Evolutionary conservation across 1,139 yeast genomes (phyloP).

Genomic region (Groenewaldozyma sp.): DNA sequence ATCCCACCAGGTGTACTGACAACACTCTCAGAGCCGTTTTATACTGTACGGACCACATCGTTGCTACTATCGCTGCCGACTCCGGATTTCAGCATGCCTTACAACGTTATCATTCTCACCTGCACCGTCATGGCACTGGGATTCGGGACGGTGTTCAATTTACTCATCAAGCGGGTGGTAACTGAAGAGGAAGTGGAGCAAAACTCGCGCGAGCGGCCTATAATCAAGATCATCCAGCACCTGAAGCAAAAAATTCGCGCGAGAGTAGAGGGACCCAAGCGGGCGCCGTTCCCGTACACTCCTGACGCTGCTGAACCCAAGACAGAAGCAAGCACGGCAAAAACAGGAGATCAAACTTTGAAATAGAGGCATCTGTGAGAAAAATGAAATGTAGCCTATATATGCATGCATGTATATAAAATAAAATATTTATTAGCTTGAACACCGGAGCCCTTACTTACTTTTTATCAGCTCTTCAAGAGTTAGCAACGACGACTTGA

Average conservation of each 20-base stretch:
- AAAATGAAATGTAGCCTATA: too few relatives aligned
- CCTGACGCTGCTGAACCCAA: too few relatives aligned
- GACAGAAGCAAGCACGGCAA: neutral
- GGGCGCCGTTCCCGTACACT: conserved; percentile 21
- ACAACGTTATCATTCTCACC: conserved; percentile 88
- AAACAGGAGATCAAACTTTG: too few relatives aligned
- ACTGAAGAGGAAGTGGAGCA: conserved; percentile 67
- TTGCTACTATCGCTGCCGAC: conserved; percentile 81
- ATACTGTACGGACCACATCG: conserved; percentile 72
- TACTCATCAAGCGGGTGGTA: conserved; percentile 64
- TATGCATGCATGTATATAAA: too few relatives aligned
- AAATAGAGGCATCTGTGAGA: too few relatives aligned
- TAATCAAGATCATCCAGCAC: conserved; percentile 12
- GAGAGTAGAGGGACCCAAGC: conserved; percentile 10
- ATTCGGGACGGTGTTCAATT: conserved; percentile 78
- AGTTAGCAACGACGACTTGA: conserved; percentile 20
- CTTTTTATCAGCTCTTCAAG: conserved; percentile 9
- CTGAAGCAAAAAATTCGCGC: conserved; percentile 9
- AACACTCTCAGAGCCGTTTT: conserved; percentile 29
- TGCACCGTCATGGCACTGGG: conserved; percentile 90
- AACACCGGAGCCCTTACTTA: conserved; percentile 8
- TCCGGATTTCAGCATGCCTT: conserved; percentile 98
- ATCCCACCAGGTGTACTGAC: conserved; percentile 77
- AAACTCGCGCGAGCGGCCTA: conserved; percentile 15
- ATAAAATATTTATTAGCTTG: too few relatives aligned